Evolutionary conservation across 176 grass and related monocot species (phyloP).

Genomic region (Oryza officinalis): DNA sequence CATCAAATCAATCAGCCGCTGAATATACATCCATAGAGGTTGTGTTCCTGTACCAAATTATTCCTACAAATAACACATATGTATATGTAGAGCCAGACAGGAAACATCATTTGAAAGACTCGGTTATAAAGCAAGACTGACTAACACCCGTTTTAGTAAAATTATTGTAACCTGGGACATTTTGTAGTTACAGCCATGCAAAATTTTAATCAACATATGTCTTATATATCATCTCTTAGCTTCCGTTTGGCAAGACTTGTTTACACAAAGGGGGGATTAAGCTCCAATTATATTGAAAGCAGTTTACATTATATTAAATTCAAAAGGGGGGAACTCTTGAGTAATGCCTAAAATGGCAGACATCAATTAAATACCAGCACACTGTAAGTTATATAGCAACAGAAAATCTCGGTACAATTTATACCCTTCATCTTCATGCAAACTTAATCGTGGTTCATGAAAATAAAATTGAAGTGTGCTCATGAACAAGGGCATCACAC

Average conservation of each 20-base stretch:
- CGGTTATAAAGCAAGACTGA: neutral
- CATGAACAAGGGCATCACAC: neutral
- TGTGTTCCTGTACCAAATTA: neutral
- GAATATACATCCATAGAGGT: neutral
- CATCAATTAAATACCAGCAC: neutral
- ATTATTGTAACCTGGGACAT: neutral
- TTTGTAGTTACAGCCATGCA: neutral
- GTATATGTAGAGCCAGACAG: neutral
- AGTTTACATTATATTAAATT: neutral
- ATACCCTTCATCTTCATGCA: neutral
- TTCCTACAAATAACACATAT: neutral
- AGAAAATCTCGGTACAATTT: neutral
- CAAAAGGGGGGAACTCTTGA: neutral
- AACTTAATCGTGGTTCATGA: neutral
- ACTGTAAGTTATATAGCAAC: neutral
- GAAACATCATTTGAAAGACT: neutral
- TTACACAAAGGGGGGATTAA: neutral
- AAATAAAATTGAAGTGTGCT: slow-evolving; percentile 2
- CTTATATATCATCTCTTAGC: neutral
- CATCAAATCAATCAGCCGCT: neutral
- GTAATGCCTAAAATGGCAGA: neutral
- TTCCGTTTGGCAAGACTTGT: neutral
- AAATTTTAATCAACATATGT: neutral
- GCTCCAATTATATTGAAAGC: neutral
- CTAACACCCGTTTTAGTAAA: neutral